Conservation (phyloP, 768 basidiomycete genomes). For the Mycena polygramma region DNA sequence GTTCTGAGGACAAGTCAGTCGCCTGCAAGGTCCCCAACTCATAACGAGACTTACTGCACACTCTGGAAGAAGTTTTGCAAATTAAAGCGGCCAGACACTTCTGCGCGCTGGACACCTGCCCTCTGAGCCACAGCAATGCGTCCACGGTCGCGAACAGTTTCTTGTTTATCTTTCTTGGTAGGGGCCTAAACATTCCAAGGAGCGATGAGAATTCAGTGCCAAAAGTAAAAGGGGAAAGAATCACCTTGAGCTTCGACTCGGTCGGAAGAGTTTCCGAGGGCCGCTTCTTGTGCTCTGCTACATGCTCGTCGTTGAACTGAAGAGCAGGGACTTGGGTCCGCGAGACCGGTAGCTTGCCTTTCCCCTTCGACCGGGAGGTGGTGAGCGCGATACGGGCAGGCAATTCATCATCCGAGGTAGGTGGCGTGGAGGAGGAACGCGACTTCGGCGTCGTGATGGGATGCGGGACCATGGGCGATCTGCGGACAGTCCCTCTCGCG, state of each 20-base stretch:
- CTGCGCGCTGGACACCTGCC: slow-evolving; percentile 24
- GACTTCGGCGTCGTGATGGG: slow-evolving; percentile 34
- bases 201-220: neutral
- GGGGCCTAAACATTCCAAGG: slow-evolving; percentile 27
- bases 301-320: slow-evolving; percentile 20
- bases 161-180: slow-evolving; percentile 36
- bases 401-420: slow-evolving; percentile 35
- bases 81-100: neutral
- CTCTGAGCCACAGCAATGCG: slow-evolving; percentile 30
- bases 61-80: slow-evolving; percentile 9
- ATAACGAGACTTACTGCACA: neutral
- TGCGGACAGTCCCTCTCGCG: slow-evolving; percentile 16
- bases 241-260: slow-evolving; percentile 30
- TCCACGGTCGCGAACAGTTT: slow-evolving; percentile 34
- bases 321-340: slow-evolving; percentile 30
- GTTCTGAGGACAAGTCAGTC: neutral
- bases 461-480: slow-evolving; percentile 6
- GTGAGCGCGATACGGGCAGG: slow-evolving; percentile 8
- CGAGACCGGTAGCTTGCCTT: slow-evolving; percentile 26
- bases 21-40: neutral
- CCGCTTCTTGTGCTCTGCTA: slow-evolving; percentile 21
- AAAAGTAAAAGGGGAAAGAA: neutral
- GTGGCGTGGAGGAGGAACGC: slow-evolving; percentile 30
- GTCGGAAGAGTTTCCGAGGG: slow-evolving; percentile 13
- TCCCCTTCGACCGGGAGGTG: slow-evolving; percentile 21